These are phyloP conservation scores for Talaromyces sp. DNA, from an alignment of 2,329 filamentous ascomycete species.

Conservation along the genomic window DNA sequence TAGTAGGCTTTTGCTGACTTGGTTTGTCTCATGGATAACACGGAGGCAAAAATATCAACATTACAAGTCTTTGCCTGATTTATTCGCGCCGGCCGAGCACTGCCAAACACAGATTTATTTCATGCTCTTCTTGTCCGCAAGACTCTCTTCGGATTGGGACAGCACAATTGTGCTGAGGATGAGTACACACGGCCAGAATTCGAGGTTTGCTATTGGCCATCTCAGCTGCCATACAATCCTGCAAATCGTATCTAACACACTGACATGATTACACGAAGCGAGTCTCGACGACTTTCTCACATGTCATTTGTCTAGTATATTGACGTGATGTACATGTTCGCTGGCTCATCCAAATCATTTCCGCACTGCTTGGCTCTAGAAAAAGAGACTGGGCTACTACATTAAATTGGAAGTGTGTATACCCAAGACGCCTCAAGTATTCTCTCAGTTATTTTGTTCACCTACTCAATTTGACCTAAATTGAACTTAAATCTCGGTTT, in stretches of 20 bases:
- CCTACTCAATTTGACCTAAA: constrained; percentile 1
- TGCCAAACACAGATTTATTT: not conserved
- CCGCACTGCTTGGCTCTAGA: not conserved
- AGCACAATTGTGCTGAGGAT: not conserved
- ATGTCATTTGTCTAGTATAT: not conserved
- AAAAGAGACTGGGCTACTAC: not conserved
- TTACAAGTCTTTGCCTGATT: not conserved
- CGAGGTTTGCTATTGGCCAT: not conserved
- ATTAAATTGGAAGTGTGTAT: constrained; percentile 7
- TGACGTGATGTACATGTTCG: not conserved
- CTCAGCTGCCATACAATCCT: not conserved
- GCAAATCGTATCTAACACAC: not conserved
- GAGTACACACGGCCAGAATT: not conserved
- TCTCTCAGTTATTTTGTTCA: not conserved
- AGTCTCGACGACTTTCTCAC: not conserved
- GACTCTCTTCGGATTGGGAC: not conserved
- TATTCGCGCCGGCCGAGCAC: no score
- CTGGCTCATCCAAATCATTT: not conserved
- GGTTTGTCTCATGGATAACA: not conserved
- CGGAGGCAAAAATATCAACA: not conserved
- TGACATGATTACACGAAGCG: not conserved
- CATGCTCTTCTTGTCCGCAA: not conserved
- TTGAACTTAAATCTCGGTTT: not conserved
- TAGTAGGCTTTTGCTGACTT: constrained; percentile 8
- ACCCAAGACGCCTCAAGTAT: constrained; percentile 9